Percentiles rank a stretch among this genome's conserved stretches.
phyloP scores from a whole-genome alignment of 441 rosid species.

The Gossypium gossypioides region DNA sequence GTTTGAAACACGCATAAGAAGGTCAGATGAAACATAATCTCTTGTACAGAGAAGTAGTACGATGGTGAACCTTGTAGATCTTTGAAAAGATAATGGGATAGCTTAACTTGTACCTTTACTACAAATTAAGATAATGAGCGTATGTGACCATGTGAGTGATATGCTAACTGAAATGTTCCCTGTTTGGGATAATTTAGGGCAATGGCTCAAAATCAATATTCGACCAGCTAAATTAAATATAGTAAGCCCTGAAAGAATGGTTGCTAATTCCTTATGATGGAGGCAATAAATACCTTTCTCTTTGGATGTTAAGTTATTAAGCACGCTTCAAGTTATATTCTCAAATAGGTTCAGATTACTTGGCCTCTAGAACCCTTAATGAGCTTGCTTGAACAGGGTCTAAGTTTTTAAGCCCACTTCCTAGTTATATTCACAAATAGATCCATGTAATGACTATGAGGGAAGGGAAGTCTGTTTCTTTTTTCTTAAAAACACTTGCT shows the following conservation, averaged over 20 bases:
- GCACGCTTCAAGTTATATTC: neutral
- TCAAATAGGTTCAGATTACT: neutral
- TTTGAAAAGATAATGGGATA: neutral
- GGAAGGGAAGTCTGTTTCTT: neutral
- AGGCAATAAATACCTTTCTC: neutral
- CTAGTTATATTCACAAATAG: neutral
- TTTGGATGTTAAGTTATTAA: conserved; percentile 1
- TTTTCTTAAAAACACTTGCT: too few species aligned
- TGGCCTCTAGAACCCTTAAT: neutral
- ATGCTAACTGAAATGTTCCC: neutral
- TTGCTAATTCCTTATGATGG: neutral
- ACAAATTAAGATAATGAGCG: neutral
- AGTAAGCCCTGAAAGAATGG: conserved; percentile 1
- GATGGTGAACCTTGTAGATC: neutral
- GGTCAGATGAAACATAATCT: neutral
- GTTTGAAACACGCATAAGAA: neutral
- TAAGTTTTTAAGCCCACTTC: neutral
- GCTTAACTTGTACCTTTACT: neutral
- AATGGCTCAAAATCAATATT: neutral
- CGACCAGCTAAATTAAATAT: neutral
- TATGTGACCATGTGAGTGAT: neutral
- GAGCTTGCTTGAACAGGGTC: neutral
- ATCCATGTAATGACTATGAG: neutral
- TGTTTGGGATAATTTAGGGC: neutral
- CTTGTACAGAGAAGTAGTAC: neutral